These are phyloP conservation scores for Phytophthora podocarpi DNA, from an alignment of 352 stramenopile genomes.

Conservation along the genomic window DNA sequence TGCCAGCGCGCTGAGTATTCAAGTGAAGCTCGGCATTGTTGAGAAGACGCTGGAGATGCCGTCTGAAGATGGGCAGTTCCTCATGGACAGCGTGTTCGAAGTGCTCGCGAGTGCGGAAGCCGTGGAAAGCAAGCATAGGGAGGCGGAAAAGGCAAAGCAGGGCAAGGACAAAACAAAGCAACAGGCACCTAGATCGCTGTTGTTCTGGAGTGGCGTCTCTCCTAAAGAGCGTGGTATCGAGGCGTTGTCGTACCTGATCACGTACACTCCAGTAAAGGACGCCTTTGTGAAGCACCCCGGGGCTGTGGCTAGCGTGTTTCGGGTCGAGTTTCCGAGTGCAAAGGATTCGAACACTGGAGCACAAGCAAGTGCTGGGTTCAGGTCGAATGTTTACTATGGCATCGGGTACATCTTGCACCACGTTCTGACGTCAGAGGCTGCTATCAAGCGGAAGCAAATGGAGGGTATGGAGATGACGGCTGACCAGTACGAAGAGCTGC, in stretches of 20 bases:
- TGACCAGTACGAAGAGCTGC: conserved; percentile 98
- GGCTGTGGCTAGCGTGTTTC: conserved; percentile 73
- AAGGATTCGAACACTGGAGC: conserved; percentile 23
- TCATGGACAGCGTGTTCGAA: conserved; percentile 78
- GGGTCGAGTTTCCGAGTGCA: conserved; percentile 64
- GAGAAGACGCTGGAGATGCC: conserved; percentile 82
- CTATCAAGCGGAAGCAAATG: conserved; percentile 96
- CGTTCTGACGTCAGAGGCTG: conserved; percentile 92
- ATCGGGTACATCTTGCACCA: conserved; percentile 95
- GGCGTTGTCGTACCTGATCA: conserved; percentile 86
- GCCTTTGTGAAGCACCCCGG: conserved; percentile 62
- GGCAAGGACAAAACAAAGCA: conserved; percentile 25
- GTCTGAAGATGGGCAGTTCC: conserved; percentile 59
- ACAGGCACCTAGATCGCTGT: conserved; percentile 33
- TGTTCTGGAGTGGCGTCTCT: conserved; percentile 74
- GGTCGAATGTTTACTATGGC: conserved; percentile 92
- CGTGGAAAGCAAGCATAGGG: conserved; percentile 48
- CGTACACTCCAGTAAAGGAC: conserved; percentile 81
- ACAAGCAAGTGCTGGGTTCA: conserved; percentile 50
- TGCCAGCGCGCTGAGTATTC: conserved; percentile 77
- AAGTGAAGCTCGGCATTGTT: conserved; percentile 83
- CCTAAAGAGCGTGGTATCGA: conserved; percentile 85
- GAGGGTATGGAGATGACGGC: conserved; percentile 96
- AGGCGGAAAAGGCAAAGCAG: conserved; percentile 28
- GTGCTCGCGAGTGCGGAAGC: conserved; percentile 67